Evolutionary conservation across 2,329 filamentous ascomycete species (phyloP).

Genomic region (Phyllosticta citribraziliensis): DNA sequence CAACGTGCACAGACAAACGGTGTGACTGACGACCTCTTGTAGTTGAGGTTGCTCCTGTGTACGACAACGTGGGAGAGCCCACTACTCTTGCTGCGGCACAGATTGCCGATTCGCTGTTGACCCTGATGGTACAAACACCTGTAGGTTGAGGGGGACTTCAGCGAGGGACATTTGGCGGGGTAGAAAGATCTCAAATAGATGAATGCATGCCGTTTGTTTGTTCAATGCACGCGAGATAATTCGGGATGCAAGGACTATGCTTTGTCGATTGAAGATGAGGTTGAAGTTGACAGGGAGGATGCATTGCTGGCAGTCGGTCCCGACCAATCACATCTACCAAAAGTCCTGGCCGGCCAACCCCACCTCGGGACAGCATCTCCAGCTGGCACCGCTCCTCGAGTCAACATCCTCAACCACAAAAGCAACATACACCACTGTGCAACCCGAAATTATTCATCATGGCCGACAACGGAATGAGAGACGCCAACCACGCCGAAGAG

Average conservation of each 20-base stretch:
- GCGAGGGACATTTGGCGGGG: too few species aligned
- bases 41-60: constrained; percentile 54
- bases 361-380: background rate
- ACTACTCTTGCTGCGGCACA: constrained; percentile 48
- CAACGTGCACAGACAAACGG: background rate
- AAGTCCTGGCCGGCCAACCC: background rate
- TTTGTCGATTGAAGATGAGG: background rate
- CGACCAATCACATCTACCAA: background rate
- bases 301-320: background rate
- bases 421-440: background rate
- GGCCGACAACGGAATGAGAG: constrained; percentile 4
- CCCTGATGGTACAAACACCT: constrained; percentile 37
- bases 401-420: background rate
- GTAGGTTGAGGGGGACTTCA: constrained; percentile 13
- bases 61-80: constrained; percentile 51
- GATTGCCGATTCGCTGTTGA: constrained; percentile 41
- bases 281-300: background rate
- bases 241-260: background rate
- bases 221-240: background rate
- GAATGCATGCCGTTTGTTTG: background rate
- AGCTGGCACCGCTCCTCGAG: background rate
- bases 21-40: background rate
- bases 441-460: background rate
- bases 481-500: constrained; percentile 20
- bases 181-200: background rate